Conservation (phyloP, 2,329 filamentous ascomycete genomes). For the Alternaria arborescens region DNA sequence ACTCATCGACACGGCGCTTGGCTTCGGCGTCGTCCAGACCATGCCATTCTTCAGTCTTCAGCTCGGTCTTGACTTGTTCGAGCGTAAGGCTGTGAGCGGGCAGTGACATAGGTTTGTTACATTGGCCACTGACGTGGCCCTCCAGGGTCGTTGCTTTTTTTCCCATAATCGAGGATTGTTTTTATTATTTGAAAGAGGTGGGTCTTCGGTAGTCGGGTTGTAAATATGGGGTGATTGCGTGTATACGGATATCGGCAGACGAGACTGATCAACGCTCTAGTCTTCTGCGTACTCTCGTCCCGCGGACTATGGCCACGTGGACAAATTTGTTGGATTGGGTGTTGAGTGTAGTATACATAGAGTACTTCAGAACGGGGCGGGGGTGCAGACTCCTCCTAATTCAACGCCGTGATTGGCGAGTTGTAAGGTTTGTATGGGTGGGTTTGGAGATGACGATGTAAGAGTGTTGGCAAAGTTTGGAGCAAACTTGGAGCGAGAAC, state of each 20-base stretch:
- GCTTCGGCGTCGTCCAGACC: slow-evolving; percentile 71
- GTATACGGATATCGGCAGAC: slow-evolving; percentile 1
- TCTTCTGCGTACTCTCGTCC: slow-evolving; percentile 33
- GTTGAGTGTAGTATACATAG: slow-evolving; percentile 32
- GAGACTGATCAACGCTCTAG: slow-evolving; percentile 16
- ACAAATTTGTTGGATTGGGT: slow-evolving; percentile 30
- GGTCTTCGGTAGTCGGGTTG: neutral
- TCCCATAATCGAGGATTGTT: slow-evolving; percentile 27
- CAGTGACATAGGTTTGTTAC: slow-evolving; percentile 62
- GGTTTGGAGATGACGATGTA: neutral
- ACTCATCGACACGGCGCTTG: slow-evolving; percentile 64
- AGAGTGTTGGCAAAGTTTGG: slow-evolving; percentile 5
- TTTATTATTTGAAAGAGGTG: neutral
- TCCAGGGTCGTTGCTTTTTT: slow-evolving; percentile 27
- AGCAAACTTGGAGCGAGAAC: neutral
- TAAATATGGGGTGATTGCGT: neutral
- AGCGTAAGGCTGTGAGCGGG: slow-evolving; percentile 69
- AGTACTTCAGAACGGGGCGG: slow-evolving; percentile 39
- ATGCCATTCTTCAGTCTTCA: slow-evolving; percentile 70
- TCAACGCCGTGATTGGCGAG: slow-evolving; percentile 38
- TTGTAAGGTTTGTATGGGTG: neutral
- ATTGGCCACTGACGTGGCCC: slow-evolving; percentile 52
- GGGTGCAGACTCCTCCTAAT: slow-evolving; percentile 41
- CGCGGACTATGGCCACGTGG: slow-evolving; percentile 25
- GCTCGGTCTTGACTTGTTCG: slow-evolving; percentile 61